Evolutionary conservation across 2,329 filamentous ascomycete species (phyloP).

Genomic region (Alternaria hordeiaustralica): DNA sequence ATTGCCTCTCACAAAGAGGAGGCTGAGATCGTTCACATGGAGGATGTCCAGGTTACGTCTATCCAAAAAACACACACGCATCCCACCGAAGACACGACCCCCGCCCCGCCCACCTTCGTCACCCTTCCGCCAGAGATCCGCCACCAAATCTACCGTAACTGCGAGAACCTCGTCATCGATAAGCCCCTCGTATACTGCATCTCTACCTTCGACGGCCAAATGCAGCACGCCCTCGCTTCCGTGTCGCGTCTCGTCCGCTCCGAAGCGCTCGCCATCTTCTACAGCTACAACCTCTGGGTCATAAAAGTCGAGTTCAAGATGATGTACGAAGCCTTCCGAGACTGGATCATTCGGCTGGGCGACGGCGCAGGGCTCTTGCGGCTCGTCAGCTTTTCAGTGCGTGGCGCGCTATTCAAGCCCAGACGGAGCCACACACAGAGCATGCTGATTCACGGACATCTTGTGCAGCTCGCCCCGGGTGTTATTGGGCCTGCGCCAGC

Average conservation of each 20-base stretch:
- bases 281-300: slow-evolving; percentile 50
- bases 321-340: slow-evolving; percentile 50
- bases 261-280: slow-evolving; percentile 49
- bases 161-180: slow-evolving; percentile 44
- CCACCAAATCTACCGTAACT: slow-evolving; percentile 46
- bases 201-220: slow-evolving; percentile 45
- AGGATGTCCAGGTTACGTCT: slow-evolving; percentile 1
- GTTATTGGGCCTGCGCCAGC: slow-evolving; percentile 8
- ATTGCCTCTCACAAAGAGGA: slow-evolving; percentile 13
- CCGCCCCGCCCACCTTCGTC: slow-evolving; percentile 36
- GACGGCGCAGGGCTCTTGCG: slow-evolving; percentile 40
- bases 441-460: slow-evolving; percentile 27
- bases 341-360: slow-evolving; percentile 48
- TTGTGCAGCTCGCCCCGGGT: slow-evolving; percentile 27
- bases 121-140: slow-evolving; percentile 48
- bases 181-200: slow-evolving; percentile 51
- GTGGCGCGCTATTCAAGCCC: slow-evolving; percentile 44
- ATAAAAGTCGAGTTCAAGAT: slow-evolving; percentile 49
- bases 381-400: slow-evolving; percentile 41
- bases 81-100: slow-evolving; percentile 7
- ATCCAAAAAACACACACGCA: neutral
- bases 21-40: slow-evolving; percentile 17
- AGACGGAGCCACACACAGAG: slow-evolving; percentile 32
- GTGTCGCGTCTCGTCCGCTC: slow-evolving; percentile 44
- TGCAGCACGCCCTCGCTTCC: slow-evolving; percentile 47